phyloP scores from a whole-genome alignment of 2,329 filamentous ascomycete genomes.

The Aaosphaeria arxii region DNA sequence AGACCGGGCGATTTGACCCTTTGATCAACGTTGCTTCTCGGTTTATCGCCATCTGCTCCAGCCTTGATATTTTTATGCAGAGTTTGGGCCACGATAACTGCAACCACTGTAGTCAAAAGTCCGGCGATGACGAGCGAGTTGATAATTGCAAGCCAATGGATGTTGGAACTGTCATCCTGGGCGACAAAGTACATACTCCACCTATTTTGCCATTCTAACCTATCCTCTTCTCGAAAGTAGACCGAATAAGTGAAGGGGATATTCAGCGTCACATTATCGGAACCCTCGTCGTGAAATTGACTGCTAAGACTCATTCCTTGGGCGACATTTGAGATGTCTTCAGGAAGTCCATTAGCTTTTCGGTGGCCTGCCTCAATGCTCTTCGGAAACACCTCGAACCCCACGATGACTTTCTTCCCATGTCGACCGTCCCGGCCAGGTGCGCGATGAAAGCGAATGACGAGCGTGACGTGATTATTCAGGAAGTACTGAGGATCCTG shows the following conservation, averaged over 20 bases:
- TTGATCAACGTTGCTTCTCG: constrained; percentile 43
- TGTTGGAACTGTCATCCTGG: constrained; percentile 75
- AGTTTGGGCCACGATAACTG: constrained; percentile 77
- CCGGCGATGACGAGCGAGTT: constrained; percentile 84
- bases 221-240: constrained; percentile 80
- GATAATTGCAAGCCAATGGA: constrained; percentile 85
- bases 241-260: constrained; percentile 88
- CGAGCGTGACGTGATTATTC: constrained; percentile 85
- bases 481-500: constrained; percentile 68
- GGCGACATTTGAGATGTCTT: constrained; percentile 61
- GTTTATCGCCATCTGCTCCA: constrained; percentile 64
- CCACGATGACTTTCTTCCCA: constrained; percentile 77
- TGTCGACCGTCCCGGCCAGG: constrained; percentile 65
- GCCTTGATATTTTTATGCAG: constrained; percentile 75
- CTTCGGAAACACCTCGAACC: constrained; percentile 88
- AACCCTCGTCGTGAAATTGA: constrained; percentile 51
- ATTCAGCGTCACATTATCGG: constrained; percentile 64
- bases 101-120: constrained; percentile 72
- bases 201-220: constrained; percentile 75
- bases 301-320: constrained; percentile 68
- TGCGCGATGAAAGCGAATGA: constrained; percentile 73
- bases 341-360: constrained; percentile 64
- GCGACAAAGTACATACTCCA: constrained; percentile 92
- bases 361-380: constrained; percentile 66
- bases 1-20: constrained; percentile 48